Evolutionary conservation across 106 monocot species (phyloP), one percentile per base, ranked within the genome.

Genomic region (Acorus gramineus): DNA sequence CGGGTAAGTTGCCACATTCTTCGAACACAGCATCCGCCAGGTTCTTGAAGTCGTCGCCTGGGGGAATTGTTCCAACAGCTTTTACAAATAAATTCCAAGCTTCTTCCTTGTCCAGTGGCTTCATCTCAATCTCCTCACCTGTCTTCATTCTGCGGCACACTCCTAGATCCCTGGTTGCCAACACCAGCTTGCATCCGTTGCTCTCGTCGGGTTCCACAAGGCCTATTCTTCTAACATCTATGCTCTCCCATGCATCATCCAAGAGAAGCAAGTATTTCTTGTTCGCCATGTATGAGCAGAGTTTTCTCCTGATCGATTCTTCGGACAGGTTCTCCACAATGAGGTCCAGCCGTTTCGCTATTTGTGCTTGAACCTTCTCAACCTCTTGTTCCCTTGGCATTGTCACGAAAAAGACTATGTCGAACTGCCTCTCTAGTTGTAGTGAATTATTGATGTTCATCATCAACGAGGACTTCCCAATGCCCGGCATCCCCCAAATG

Each of bases 131-230:
- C 59, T 73, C 69, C 14, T 50, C 52, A 42, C 52, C 45, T n/a
- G 73, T 69, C 11, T 73, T 69, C 78, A 79, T 73, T n/a, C 51
- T 50, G 53, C 69, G 59, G 60, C 78, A 79, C 14, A 79, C 73
- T 8, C 60, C 63, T 42, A 69, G 69, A 6, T 69, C 59, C 45
- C 78, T 48, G 4, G 78, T 79, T 2, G 78, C 44, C 52, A 79
- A 14, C 2, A 73, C 14, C 14, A 79, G 64, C 57, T 73, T 79
- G 73, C 69, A 61, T 12, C 55, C 55, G 49, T 68, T 54, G 2
- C 47, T 45, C 7, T 47, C 48, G 9, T 53, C 60, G 4, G 73
- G 78, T 0, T 64, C 47, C 0, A 73, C 73, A 11, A 79, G 61
- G 7, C 78, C 78, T 0, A 73, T 14, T 28, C 10, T 49, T 10